Conservation (phyloP, 2,329 filamentous ascomycete genomes). For the Paecilomyces niveus region DNA sequence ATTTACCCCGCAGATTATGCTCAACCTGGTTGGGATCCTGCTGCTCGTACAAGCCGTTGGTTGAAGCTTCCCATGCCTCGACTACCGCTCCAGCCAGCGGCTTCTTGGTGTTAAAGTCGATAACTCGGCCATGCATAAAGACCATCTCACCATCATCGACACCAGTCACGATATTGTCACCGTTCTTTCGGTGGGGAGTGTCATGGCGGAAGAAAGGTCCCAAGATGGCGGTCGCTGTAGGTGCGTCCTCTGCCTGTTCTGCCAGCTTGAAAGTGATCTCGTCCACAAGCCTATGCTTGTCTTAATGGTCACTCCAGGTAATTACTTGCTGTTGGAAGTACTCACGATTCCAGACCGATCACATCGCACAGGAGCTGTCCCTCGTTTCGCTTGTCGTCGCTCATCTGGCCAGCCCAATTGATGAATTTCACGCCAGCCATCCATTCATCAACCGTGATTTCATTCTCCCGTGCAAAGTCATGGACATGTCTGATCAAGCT, state of each 20-base stretch:
- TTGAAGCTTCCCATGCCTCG: conserved; percentile 74
- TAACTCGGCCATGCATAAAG: conserved; percentile 58
- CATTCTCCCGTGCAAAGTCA: conserved; percentile 53
- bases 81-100: conserved; percentile 60
- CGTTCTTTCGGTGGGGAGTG: conserved; percentile 63
- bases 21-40: conserved; percentile 65
- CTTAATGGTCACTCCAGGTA: conserved; percentile 18
- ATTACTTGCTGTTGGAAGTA: conserved; percentile 34
- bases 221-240: conserved; percentile 71
- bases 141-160: conserved; percentile 48
- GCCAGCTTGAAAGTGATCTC: conserved; percentile 68
- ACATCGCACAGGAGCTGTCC: conserved; percentile 54
- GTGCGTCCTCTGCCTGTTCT: conserved; percentile 44
- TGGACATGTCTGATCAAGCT: conserved; percentile 50
- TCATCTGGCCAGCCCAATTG: conserved; percentile 59
- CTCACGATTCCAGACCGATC: conserved; percentile 51
- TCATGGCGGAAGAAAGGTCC: conserved; percentile 78
- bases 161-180: conserved; percentile 54
- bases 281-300: conserved; percentile 53
- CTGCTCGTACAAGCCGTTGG: conserved; percentile 67
- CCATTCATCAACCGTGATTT: conserved; percentile 54
- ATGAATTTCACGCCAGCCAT: conserved; percentile 50
- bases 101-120: conserved; percentile 53
- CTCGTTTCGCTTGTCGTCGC: conserved; percentile 55
- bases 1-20: conserved; percentile 67